phyloP scores from a whole-genome alignment of 2,329 filamentous ascomycete species.

The Aspergillus phoenicis region DNA sequence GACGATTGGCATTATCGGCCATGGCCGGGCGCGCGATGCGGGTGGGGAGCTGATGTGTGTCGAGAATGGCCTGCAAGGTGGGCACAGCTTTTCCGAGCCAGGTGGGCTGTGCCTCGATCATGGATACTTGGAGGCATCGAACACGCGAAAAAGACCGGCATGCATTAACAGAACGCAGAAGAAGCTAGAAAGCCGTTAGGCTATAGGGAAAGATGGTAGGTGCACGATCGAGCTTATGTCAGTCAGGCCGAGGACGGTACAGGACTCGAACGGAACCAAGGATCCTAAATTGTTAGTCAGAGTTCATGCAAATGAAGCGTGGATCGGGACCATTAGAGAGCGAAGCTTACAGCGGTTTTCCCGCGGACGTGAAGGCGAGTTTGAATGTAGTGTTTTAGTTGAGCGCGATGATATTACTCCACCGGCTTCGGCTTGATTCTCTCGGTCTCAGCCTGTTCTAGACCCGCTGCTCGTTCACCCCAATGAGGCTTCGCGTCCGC shows the following conservation, averaged over 20 bases:
- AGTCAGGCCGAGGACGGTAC: neutral
- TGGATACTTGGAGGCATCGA: neutral
- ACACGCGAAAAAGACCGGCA: neutral
- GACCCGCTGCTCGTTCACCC: neutral
- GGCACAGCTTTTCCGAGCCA: conserved; percentile 6
- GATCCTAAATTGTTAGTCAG: neutral
- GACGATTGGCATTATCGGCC: conserved; percentile 61
- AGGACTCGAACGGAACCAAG: neutral
- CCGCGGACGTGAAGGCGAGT: neutral
- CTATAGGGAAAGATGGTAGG: neutral
- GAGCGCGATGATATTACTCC: neutral
- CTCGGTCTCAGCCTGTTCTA: neutral
- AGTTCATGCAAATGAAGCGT: neutral
- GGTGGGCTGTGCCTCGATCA: conserved; percentile 18
- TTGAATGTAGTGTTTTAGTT: neutral
- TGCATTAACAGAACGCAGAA: neutral
- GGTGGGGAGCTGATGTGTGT: neutral
- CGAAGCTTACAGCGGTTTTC: neutral
- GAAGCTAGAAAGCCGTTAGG: neutral
- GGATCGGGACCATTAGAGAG: neutral
- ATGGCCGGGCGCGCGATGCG: conserved; percentile 17
- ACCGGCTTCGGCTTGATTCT: neutral
- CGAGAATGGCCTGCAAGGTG: neutral
- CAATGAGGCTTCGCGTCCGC: neutral
- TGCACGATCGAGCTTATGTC: neutral